Percentiles rank a stretch among this genome's conserved stretches.
Conservation (phyloP, 345 rosid species). For the Gossypium anomalum region DNA sequence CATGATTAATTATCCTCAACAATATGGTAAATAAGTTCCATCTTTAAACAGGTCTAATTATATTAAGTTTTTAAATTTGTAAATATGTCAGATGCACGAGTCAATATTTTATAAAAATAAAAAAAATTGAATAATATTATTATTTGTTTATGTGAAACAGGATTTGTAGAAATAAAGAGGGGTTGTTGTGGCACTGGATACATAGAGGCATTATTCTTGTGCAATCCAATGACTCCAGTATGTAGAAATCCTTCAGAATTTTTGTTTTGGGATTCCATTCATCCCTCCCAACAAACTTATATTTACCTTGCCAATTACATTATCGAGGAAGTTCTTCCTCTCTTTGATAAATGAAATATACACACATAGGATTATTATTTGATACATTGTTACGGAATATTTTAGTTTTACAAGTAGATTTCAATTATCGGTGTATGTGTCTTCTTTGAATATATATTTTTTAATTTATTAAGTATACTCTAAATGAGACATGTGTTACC, state of each 20-base stretch:
- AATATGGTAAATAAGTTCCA: neutral
- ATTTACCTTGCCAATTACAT: neutral
- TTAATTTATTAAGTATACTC: too few relatives aligned
- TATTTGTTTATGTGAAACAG: neutral
- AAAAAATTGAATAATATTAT: too few relatives aligned
- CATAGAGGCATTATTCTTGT: neutral
- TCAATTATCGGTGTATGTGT: too few relatives aligned
- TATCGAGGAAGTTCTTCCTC: neutral
- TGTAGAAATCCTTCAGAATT: neutral
- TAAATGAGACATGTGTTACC: too few relatives aligned
- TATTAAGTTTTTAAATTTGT: too few relatives aligned
- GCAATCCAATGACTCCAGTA: neutral
- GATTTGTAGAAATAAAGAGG: neutral
- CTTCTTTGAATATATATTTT: too few relatives aligned
- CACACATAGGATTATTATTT: too few relatives aligned
- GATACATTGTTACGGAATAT: too few relatives aligned
- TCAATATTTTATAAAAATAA: too few relatives aligned
- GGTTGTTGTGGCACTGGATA: constrained; percentile 9
- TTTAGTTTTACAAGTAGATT: too few relatives aligned
- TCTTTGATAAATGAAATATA: neutral
- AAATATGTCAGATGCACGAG: too few relatives aligned
- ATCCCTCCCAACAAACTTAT: neutral
- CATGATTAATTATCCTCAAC: constrained; percentile 7
- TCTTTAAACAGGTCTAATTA: neutral
- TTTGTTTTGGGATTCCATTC: constrained; percentile 1